A percentile compares a stretch with the other conserved stretches of the same genome.
Evolutionary conservation across 2,329 filamentous ascomycete species (phyloP).

Genomic region (Talaromyces sp.): DNA sequence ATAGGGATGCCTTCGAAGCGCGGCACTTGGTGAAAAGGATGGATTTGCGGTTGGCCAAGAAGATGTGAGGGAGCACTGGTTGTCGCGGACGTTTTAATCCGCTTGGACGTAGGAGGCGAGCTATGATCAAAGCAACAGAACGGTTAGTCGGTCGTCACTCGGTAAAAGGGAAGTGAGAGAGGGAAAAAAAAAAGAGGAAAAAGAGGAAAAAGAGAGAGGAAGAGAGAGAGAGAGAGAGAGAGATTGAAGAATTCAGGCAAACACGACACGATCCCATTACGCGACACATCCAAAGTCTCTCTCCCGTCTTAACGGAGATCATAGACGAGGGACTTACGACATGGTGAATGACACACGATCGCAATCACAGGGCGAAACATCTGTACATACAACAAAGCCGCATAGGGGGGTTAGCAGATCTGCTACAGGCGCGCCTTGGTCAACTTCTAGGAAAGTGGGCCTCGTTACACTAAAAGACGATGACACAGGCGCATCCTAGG

Average conservation of each 20-base stretch:
- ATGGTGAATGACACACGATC: conserved; percentile 40
- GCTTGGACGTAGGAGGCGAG: conserved; percentile 46
- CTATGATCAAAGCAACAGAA: conserved; percentile 23
- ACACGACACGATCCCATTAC: neutral
- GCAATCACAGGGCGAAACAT: conserved; percentile 43
- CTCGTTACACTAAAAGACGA: conserved; percentile 41
- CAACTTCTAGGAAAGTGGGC: conserved; percentile 33
- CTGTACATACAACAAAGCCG: conserved; percentile 40
- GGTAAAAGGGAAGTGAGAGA: no score
- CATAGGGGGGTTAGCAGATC: conserved; percentile 39
- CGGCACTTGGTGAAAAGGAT: conserved; percentile 38
- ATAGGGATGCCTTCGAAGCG: conserved; percentile 46
- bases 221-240: neutral
- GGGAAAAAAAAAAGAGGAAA: neutral
- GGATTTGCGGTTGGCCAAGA: conserved; percentile 42
- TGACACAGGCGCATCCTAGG: conserved; percentile 43
- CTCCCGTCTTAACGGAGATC: conserved; percentile 28
- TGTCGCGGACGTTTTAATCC: conserved; percentile 44
- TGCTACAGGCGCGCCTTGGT: conserved; percentile 36
- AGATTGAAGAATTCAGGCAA: neutral
- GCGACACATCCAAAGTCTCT: conserved; percentile 21
- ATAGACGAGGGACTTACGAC: conserved; percentile 43
- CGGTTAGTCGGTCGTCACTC: conserved; percentile 7
- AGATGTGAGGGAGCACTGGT: conserved; percentile 40
- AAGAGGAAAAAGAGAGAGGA: neutral